Base-by-base conservation (phyloP, 352 stramenopile species). In the Globisporangium mamillatum region DNA sequence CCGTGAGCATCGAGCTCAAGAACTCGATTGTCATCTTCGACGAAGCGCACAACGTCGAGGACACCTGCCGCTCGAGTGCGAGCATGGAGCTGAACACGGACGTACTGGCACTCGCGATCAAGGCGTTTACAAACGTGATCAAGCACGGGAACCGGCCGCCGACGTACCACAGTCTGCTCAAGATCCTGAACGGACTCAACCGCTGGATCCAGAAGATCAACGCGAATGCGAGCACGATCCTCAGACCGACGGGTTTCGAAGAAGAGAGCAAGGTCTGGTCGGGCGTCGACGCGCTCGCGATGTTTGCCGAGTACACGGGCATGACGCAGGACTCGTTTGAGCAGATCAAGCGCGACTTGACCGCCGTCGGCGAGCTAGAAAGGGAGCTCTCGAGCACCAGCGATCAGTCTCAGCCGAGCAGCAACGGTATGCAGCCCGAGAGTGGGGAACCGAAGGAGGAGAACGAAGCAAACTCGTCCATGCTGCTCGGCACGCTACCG, bases 1-100 rank as follows among this genome's bases (percentile, higher is more conserved):
- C 89, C 2, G 78, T 94, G 0, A 74, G 73, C 2, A 93, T 96
- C 60, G 81, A 71, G n/a, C 74, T 95, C 0, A 84, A 91, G 53
- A 74, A 92, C 62, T 70, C 86, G 3, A 92, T 96, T 52, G 71
- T 96, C 25, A 79, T 96, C 34, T 75, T 96, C 50, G 89, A 96
- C 44, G 89, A 96, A 63, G 89, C 88, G 2, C 89, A 96, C 67
- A 96, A 96, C 54, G 86, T 95, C 34, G 89, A 96, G 69, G 88
- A 95, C 64, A 93, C 88, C 22, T 95, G 86, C 41, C 88, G 88
- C 12, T 88, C 82, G 14, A 85, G 82, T 53, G 88, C 88, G 20
- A 95, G 86, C 64, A 67, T 91, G 14, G 88, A 96, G 67, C 65
- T 96, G 20, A 92, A 75, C 14, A 75, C 64, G 0, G 77, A 92